Conservation (phyloP, 192 early-diverging fungal species). For the Coemansia sp. region DNA sequence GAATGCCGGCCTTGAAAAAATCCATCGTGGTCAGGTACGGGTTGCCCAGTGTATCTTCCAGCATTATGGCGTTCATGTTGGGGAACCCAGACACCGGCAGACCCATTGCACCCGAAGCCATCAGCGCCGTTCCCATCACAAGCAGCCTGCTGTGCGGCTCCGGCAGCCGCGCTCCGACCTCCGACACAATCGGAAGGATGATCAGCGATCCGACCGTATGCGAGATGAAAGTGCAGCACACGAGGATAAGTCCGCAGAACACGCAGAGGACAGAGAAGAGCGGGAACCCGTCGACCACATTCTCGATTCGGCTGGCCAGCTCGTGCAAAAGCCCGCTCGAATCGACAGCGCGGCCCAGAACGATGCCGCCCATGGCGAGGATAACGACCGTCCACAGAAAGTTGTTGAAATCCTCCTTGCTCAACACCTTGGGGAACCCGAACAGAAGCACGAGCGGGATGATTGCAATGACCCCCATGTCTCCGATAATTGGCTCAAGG, state of each 20-base stretch:
- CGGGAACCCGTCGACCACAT: constrained; percentile 63
- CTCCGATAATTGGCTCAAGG: constrained; percentile 77
- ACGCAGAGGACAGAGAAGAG: constrained; percentile 72
- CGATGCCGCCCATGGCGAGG: constrained; percentile 94
- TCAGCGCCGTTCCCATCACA: constrained; percentile 80
- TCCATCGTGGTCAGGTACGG: constrained; percentile 81
- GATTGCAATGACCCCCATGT: constrained; percentile 97
- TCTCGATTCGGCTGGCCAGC: constrained; percentile 72
- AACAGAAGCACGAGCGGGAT: constrained; percentile 88
- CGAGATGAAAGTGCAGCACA: constrained; percentile 89
- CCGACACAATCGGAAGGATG: constrained; percentile 89
- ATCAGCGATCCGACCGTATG: constrained; percentile 96
- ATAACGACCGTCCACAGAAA: constrained; percentile 91
- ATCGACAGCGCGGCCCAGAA: constrained; percentile 89
- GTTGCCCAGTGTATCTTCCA: constrained; percentile 84
- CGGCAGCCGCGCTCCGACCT: constrained; percentile 78
- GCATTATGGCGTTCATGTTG: constrained; percentile 95
- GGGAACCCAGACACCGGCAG: constrained; percentile 94
- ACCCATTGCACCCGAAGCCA: constrained; percentile 89
- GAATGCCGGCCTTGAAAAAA: constrained; percentile 82
- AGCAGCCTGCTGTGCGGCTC: constrained; percentile 78
- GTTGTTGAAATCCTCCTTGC: constrained; percentile 97
- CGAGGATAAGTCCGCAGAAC: constrained; percentile 76
- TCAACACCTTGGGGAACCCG: constrained; percentile 79
- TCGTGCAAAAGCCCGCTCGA: constrained; percentile 79